These are phyloP conservation scores for Beauveria pseudobassiana DNA, from an alignment of 2,329 filamentous ascomycete species.

Conservation along the genomic window DNA sequence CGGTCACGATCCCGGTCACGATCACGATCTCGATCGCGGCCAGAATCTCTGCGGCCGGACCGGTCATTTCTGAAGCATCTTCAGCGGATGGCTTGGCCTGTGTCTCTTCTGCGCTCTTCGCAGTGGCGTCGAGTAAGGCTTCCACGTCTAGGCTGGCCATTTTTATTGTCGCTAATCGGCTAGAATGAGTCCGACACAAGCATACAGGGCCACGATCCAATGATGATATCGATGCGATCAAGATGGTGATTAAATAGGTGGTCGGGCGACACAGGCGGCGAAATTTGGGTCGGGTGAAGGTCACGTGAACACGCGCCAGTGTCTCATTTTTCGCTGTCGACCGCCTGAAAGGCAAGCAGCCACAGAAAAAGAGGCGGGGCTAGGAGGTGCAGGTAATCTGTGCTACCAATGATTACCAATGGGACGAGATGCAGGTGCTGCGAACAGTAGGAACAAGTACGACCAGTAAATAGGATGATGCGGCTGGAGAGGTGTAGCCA, in stretches of 20 bases:
- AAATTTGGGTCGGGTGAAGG: not conserved
- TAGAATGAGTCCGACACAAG: not conserved
- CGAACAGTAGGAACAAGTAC: too few relatives aligned
- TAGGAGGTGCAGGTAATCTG: too few relatives aligned
- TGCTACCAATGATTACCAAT: too few relatives aligned
- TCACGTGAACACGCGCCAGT: conserved; percentile 5
- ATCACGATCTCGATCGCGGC: conserved; percentile 50
- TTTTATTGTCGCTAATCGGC: conserved; percentile 17
- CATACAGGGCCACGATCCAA: not conserved
- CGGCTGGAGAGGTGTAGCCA: too few relatives aligned
- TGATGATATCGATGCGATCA: not conserved
- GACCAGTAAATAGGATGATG: too few relatives aligned
- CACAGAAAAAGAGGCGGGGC: not conserved
- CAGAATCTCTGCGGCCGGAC: conserved; percentile 43
- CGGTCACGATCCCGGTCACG: conserved; percentile 47
- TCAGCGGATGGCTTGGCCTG: conserved; percentile 40
- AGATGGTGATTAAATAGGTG: not conserved
- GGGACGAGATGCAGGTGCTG: too few relatives aligned
- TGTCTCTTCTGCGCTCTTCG: conserved; percentile 50
- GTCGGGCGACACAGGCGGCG: not conserved
- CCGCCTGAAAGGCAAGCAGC: not conserved
- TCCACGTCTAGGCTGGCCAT: conserved; percentile 67
- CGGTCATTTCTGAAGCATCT: conserved; percentile 38
- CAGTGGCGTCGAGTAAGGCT: conserved; percentile 80
- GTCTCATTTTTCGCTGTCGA: not conserved